phyloP scores from a whole-genome alignment of 208 protist species.

The Crithidia bombi region DNA sequence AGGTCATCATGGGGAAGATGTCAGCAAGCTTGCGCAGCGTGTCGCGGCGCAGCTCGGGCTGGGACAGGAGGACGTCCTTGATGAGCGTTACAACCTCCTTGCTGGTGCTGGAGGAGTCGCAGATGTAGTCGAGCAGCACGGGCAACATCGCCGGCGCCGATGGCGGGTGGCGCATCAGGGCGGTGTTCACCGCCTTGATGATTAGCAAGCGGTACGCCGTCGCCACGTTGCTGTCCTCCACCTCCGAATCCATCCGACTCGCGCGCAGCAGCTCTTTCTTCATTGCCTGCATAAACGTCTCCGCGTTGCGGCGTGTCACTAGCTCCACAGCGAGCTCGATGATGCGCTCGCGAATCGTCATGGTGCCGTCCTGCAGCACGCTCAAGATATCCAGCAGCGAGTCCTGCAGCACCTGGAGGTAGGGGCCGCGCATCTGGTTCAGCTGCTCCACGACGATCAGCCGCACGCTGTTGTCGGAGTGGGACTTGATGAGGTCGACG shows the following conservation, averaged over 20 bases:
- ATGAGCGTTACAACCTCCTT: conserved; percentile 95
- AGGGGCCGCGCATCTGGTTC: conserved; percentile 86
- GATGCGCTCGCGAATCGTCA: conserved; percentile 95
- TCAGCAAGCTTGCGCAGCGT: conserved; percentile 65
- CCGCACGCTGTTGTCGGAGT: conserved; percentile 98
- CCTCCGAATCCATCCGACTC: conserved; percentile 48
- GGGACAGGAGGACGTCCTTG: conserved; percentile 93
- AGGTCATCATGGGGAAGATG: conserved; percentile 67
- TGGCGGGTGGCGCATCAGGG: conserved; percentile 90
- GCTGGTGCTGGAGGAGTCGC: conserved; percentile 73
- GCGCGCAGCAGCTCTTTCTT: conserved; percentile 94
- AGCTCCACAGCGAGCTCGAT: conserved; percentile 94
- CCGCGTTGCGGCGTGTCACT: conserved; percentile 93
- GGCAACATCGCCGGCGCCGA: conserved; percentile 81
- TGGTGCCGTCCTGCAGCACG: conserved; percentile 87
- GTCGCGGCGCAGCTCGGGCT: conserved; percentile 81
- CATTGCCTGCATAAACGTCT: conserved; percentile 92
- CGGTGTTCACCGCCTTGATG: conserved; percentile 93
- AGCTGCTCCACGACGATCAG: conserved; percentile 97
- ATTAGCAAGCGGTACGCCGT: conserved; percentile 78
- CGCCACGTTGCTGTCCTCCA: conserved; percentile 68
- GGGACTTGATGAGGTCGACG: conserved; percentile 93
- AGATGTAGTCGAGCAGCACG: conserved; percentile 96
- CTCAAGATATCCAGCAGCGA: conserved; percentile 96
- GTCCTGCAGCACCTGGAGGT: conserved; percentile 92